These are phyloP conservation scores for Flueggea neowawraea DNA, from an alignment of 441 rosid species.

Conservation along the genomic window DNA sequence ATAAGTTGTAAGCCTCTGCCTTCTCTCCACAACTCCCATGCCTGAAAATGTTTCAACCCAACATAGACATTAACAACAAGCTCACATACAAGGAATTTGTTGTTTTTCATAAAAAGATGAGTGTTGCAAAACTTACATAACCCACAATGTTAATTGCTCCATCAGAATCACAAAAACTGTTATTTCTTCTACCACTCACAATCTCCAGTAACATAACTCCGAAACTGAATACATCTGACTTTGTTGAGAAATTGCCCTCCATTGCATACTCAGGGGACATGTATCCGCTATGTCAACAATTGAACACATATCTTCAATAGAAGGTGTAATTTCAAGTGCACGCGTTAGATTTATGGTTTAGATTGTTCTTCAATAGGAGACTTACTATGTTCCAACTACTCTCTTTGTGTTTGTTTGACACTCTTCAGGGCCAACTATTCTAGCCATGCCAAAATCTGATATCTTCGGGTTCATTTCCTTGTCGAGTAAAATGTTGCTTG, in stretches of 20 bases:
- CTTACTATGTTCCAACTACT: too few species aligned
- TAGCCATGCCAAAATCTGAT: conserved; percentile 10
- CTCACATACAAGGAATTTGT: too few species aligned
- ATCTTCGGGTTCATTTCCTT: conserved; percentile 6
- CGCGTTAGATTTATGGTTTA: too few species aligned
- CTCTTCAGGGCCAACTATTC: not conserved
- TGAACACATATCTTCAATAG: too few species aligned
- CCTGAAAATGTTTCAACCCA: not conserved
- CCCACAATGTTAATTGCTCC: conserved; percentile 7
- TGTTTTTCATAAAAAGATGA: too few species aligned
- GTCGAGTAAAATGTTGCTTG: conserved; percentile 5
- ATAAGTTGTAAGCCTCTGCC: not conserved
- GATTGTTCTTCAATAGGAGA: too few species aligned
- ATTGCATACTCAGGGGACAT: conserved; percentile 4
- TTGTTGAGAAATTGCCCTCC: conserved; percentile 9
- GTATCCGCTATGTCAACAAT: too few species aligned
- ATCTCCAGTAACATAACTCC: conserved; percentile 13
- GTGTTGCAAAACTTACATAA: conserved; percentile 5
- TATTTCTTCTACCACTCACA: conserved; percentile 9
- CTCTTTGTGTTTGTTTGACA: too few species aligned
- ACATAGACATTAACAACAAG: too few species aligned
- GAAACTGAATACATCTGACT: conserved; percentile 14
- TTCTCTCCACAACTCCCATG: conserved; percentile 16
- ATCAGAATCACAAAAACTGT: conserved; percentile 1
- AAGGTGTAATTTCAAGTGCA: too few species aligned